phyloP scores from a whole-genome alignment of 1,284 basidiomycete genomes.

The Cutaneotrichosporon spelunceum region DNA sequence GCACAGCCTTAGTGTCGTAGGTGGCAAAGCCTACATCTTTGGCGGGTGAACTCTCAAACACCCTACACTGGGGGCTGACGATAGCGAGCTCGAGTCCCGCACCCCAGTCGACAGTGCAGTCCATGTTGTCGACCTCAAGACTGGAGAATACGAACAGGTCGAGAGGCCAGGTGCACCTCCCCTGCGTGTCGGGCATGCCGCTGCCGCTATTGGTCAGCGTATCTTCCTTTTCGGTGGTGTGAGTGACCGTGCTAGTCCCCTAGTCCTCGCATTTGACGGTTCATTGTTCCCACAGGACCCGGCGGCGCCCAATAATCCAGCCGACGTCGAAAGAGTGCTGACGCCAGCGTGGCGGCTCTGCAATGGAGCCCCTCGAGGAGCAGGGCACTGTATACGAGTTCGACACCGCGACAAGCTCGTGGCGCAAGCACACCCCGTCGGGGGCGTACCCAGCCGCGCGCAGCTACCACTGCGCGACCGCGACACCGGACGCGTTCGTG shows the following conservation, averaged over 20 bases:
- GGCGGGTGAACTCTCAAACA: conserved; percentile 12
- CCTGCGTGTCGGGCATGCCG: conserved; percentile 33
- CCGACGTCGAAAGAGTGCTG: background rate
- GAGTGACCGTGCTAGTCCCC: conserved; percentile 8
- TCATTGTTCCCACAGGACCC: no score
- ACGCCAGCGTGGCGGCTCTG: conserved; percentile 29
- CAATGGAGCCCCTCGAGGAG: conserved; percentile 32
- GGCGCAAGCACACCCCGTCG: conserved; percentile 20
- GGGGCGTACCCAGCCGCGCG: conserved; percentile 19
- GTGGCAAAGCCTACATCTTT: conserved; percentile 16
- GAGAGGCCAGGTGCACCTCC: conserved; percentile 24
- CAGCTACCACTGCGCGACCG: conserved; percentile 28
- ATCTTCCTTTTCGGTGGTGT: conserved; percentile 41
- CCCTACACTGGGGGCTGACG: background rate
- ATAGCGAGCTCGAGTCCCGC: conserved; percentile 27
- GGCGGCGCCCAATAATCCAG: no score
- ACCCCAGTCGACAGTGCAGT: conserved; percentile 32
- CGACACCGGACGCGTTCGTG: conserved; percentile 18
- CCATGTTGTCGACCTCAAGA: conserved; percentile 28
- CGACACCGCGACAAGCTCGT: conserved; percentile 21
- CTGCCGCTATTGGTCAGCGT: conserved; percentile 19
- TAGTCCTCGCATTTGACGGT: no score
- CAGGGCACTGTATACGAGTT: conserved; percentile 28
- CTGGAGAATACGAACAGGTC: conserved; percentile 23
- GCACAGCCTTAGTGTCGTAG: conserved; percentile 29